These are phyloP conservation scores for Hanseniaspora gamundiae DNA, from an alignment of 1,139 yeast species.

Conservation along the genomic window DNA sequence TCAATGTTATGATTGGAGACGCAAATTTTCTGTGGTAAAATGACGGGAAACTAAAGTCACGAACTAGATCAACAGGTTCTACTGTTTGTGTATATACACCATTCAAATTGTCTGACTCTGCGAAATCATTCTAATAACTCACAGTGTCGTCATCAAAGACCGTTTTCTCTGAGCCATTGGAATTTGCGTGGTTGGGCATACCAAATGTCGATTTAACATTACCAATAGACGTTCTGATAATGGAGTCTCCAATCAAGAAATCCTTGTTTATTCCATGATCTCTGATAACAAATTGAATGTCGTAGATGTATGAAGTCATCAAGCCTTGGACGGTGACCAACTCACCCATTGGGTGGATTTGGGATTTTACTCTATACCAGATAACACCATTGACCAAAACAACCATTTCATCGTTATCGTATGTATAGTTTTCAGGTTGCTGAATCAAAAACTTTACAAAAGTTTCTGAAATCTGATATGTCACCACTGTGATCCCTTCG, in stretches of 20 bases:
- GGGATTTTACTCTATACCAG: slow-evolving; percentile 45
- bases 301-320: slow-evolving; percentile 58
- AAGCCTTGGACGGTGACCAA: slow-evolving; percentile 48
- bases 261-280: slow-evolving; percentile 28
- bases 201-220: neutral
- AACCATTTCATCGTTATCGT: slow-evolving; percentile 28
- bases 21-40: slow-evolving; percentile 25
- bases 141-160: too few species aligned
- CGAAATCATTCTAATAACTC: too few species aligned
- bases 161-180: too few species aligned
- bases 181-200: too few species aligned
- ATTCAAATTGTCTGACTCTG: too few species aligned
- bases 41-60: slow-evolving; percentile 22
- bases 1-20: slow-evolving; percentile 47
- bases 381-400: slow-evolving; percentile 47
- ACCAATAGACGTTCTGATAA: slow-evolving; percentile 29
- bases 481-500: neutral
- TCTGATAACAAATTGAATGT: slow-evolving; percentile 41
- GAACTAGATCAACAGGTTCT: neutral
- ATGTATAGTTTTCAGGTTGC: neutral
- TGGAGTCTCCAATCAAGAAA: slow-evolving; percentile 31
- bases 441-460: neutral
- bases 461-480: neutral
- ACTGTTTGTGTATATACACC: too few species aligned
- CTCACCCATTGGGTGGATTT: slow-evolving; percentile 29